These are phyloP conservation scores for Neurospora crassa DNA, from an alignment of 2,329 filamentous ascomycete genomes.

Conservation along the genomic window DNA sequence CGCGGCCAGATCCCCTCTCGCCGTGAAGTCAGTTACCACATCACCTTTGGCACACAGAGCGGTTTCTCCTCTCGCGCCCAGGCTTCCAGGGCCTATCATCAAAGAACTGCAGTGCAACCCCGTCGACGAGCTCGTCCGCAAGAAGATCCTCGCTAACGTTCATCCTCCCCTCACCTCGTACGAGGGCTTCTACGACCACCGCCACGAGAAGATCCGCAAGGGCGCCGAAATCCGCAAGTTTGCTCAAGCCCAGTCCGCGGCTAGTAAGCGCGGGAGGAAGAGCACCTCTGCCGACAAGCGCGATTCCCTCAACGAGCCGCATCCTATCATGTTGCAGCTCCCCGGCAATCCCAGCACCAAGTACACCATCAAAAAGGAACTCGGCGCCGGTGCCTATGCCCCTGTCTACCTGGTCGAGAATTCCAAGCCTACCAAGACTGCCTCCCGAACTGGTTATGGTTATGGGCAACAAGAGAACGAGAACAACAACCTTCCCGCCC, in stretches of 20 bases:
- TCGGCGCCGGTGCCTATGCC: slow-evolving; percentile 89
- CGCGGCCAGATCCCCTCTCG: background rate
- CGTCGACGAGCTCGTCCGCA: slow-evolving; percentile 64
- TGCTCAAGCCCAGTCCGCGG: slow-evolving; percentile 55
- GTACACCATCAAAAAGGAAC: slow-evolving; percentile 74
- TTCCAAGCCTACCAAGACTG: slow-evolving; percentile 30
- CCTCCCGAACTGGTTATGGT: slow-evolving; percentile 23
- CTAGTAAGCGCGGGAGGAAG: slow-evolving; percentile 31
- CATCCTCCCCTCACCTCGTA: slow-evolving; percentile 67
- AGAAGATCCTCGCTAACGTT: slow-evolving; percentile 64
- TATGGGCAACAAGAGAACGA: slow-evolving; percentile 35
- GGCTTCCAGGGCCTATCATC: slow-evolving; percentile 55
- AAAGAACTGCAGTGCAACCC: slow-evolving; percentile 82
- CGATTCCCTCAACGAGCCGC: background rate
- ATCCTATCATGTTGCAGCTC: slow-evolving; percentile 39
- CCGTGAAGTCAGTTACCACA: slow-evolving; percentile 26
- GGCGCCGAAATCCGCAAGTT: slow-evolving; percentile 73
- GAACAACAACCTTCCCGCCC: slow-evolving; percentile 30
- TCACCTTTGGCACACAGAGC: slow-evolving; percentile 32
- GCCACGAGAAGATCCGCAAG: slow-evolving; percentile 51
- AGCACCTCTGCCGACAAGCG: slow-evolving; percentile 46
- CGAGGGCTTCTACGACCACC: slow-evolving; percentile 69
- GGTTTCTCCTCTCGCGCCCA: slow-evolving; percentile 17
- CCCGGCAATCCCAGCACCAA: slow-evolving; percentile 48
- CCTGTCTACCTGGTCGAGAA: slow-evolving; percentile 89